These are phyloP conservation scores for Backusella australiensis DNA, from an alignment of 192 early-diverging fungal genomes.

Conservation along the genomic window DNA sequence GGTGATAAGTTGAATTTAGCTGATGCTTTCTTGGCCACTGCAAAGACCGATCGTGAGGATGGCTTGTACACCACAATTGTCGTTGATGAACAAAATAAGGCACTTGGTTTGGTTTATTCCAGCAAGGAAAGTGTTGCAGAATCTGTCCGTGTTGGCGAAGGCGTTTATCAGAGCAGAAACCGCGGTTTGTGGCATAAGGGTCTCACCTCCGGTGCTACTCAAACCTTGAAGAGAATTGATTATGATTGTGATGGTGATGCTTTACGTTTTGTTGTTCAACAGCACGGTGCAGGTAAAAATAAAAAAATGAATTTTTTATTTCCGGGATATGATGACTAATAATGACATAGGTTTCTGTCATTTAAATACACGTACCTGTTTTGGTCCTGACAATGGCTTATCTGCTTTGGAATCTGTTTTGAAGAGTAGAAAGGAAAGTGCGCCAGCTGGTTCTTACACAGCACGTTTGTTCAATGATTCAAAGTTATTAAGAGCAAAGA, in stretches of 20 bases:
- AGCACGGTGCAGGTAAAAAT: conserved; percentile 70
- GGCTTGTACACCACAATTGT: conserved; percentile 91
- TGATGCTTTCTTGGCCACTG: conserved; percentile 52
- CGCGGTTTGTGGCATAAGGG: conserved; percentile 98
- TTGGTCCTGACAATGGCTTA: conserved; percentile 79
- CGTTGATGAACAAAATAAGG: conserved; percentile 84
- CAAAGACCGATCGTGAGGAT: conserved; percentile 85
- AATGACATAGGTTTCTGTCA: conserved; percentile 88
- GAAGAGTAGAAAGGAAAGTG: conserved; percentile 61
- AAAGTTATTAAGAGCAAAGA: conserved; percentile 82
- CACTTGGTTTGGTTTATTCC: conserved; percentile 93
- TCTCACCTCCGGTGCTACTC: conserved; percentile 91
- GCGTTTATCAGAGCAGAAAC: conserved; percentile 90
- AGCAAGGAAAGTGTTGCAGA: conserved; percentile 78
- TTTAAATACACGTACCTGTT: conserved; percentile 87
- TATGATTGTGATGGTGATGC: conserved; percentile 92
- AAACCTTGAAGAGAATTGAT: conserved; percentile 73
- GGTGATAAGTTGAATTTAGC: conserved; percentile 46
- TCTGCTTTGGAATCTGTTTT: conserved; percentile 69
- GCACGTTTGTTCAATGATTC: conserved; percentile 82
- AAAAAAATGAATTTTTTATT: background rate
- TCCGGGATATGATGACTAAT: background rate
- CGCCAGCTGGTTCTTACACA: conserved; percentile 93
- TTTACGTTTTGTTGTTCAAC: conserved; percentile 82
- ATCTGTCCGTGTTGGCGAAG: conserved; percentile 70